These are phyloP conservation scores for Blastocladiella emersonii DNA, from an alignment of 371 early-diverging fungal genomes.

Conservation along the genomic window DNA sequence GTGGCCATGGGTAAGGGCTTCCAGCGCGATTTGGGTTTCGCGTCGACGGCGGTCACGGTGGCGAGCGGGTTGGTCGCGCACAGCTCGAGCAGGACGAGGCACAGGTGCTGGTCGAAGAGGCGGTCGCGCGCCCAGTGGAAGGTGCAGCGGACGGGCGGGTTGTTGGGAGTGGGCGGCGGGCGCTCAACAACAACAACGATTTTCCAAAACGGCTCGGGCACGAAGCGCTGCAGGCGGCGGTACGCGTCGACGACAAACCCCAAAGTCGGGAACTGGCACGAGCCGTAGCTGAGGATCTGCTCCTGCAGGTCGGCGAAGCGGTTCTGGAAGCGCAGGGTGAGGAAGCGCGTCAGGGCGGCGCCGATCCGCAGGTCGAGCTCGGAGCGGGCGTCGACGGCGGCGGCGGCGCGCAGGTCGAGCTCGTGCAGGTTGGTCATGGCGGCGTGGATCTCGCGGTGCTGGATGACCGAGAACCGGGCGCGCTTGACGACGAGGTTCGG, in stretches of 20 bases:
- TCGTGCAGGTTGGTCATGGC: slow-evolving; percentile 62
- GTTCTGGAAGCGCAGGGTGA: slow-evolving; percentile 55
- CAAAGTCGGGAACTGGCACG: slow-evolving; percentile 99
- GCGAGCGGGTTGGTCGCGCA: slow-evolving; percentile 51
- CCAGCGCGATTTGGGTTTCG: slow-evolving; percentile 66
- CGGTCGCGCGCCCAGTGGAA: slow-evolving; percentile 64
- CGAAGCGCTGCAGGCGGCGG: slow-evolving; percentile 59
- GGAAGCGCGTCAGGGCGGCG: slow-evolving; percentile 90
- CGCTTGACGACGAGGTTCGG: slow-evolving; percentile 48
- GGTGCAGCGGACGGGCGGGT: not conserved
- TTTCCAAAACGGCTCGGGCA: slow-evolving; percentile 85
- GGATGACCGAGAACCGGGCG: slow-evolving; percentile 72
- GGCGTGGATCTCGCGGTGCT: slow-evolving; percentile 49
- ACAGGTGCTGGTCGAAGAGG: slow-evolving; percentile 60
- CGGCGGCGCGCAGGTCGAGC: slow-evolving; percentile 58
- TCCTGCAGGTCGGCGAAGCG: slow-evolving; percentile 33
- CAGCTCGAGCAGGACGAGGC: slow-evolving; percentile 52
- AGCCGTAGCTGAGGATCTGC: slow-evolving; percentile 79
- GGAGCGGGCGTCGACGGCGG: slow-evolving; percentile 81
- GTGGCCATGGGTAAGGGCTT: slow-evolving; percentile 89
- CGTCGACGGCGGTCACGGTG: slow-evolving; percentile 36
- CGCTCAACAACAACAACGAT: slow-evolving; percentile 49
- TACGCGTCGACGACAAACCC: slow-evolving; percentile 97
- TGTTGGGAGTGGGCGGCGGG: slow-evolving; percentile 13
- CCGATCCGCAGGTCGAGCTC: slow-evolving; percentile 98